phyloP scores from a whole-genome alignment of 2,329 filamentous ascomycete species.

The Monosporascus sp. region DNA sequence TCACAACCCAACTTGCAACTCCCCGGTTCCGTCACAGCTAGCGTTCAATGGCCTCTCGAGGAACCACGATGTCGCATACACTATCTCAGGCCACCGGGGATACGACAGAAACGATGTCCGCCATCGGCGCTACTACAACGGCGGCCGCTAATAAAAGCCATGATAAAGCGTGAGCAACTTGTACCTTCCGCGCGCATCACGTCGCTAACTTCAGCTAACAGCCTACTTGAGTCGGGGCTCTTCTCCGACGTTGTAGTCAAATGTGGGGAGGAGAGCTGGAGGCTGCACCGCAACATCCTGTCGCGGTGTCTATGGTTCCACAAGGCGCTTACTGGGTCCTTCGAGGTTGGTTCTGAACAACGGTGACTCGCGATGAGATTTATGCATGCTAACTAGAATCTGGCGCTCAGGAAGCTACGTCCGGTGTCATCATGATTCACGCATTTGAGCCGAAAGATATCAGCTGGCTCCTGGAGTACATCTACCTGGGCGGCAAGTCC shows the following conservation, averaged over 20 bases:
- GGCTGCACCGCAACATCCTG: not conserved
- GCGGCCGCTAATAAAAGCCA: not conserved
- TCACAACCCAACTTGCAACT: no score
- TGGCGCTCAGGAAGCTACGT: not conserved
- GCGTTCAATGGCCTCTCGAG: no score
- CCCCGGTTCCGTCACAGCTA: no score
- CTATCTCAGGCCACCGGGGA: no score
- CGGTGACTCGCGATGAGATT: not conserved
- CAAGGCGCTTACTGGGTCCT: not conserved
- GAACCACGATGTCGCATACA: no score
- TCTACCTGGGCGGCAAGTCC: not conserved
- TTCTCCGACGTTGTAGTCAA: not conserved
- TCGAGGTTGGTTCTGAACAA: not conserved
- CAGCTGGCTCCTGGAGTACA: not conserved
- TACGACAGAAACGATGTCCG: no score
- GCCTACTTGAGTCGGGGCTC: not conserved
- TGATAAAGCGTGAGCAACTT: not conserved
- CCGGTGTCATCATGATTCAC: not conserved
- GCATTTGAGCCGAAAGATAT: not conserved
- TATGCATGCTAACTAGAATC: not conserved
- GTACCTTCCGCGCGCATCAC: not conserved
- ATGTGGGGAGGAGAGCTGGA: not conserved
- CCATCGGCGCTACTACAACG: no score
- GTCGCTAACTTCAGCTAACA: not conserved
- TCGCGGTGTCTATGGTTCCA: not conserved